A percentile compares a stretch with the other conserved stretches of the same genome.
These are phyloP conservation scores for Jaminaea rosea DNA, from an alignment of 1,284 basidiomycete genomes.

Conservation along the genomic window DNA sequence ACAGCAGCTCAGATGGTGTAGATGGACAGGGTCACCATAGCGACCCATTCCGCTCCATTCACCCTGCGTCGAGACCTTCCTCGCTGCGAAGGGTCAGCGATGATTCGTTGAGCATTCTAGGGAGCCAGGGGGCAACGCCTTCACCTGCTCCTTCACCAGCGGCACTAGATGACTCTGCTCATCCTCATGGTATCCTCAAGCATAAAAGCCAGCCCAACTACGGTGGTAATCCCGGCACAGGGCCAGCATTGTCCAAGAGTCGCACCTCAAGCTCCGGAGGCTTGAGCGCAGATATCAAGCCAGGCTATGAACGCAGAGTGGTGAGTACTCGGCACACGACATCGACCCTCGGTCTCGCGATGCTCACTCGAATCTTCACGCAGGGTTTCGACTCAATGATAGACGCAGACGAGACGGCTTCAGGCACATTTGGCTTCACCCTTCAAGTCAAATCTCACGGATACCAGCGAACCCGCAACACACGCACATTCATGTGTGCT, in stretches of 20 bases:
- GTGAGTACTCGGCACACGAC: too few species aligned
- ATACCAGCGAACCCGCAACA: conserved; percentile 67
- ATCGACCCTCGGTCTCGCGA: too few species aligned
- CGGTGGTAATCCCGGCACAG: neutral
- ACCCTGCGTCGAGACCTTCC: too few species aligned
- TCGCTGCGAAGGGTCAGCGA: too few species aligned
- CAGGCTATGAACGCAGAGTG: conserved; percentile 37
- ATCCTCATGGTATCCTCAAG: conserved; percentile 1
- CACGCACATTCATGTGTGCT: conserved; percentile 83
- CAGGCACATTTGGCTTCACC: conserved; percentile 37
- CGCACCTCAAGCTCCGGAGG: conserved; percentile 22
- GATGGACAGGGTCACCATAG: too few species aligned
- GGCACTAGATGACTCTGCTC: too few species aligned
- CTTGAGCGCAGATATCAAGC: conserved; percentile 18
- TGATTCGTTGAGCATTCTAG: too few species aligned
- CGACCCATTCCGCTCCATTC: too few species aligned
- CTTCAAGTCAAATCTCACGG: conserved; percentile 73
- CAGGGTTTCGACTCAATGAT: conserved; percentile 47
- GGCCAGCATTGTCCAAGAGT: conserved; percentile 9
- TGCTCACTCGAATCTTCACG: too few species aligned
- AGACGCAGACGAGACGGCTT: conserved; percentile 39
- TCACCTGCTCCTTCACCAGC: too few species aligned
- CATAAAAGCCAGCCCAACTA: neutral
- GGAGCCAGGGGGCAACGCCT: too few species aligned
- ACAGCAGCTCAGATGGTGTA: too few species aligned